These are phyloP conservation scores for Myriangium duriaei DNA, from an alignment of 2,329 filamentous ascomycete genomes.

Conservation along the genomic window DNA sequence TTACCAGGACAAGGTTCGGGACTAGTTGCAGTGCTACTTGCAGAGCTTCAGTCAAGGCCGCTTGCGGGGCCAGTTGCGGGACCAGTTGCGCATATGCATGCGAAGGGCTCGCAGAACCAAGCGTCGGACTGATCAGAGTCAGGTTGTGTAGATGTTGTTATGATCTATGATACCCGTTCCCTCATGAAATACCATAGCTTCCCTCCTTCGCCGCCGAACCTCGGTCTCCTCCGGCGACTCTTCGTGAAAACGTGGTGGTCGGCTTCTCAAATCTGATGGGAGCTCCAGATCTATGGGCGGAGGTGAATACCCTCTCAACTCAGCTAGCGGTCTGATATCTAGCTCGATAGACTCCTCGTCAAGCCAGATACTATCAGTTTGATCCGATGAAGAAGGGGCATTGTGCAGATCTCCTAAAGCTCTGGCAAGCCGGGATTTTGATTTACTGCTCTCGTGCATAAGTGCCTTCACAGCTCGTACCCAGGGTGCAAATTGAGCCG, in stretches of 20 bases:
- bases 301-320: not conserved
- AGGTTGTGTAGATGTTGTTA: conserved; percentile 63
- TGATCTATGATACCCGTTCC: conserved; percentile 62
- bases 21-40: too few species aligned
- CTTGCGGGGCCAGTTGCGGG: too few species aligned
- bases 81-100: too few species aligned
- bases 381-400: not conserved
- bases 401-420: not conserved
- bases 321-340: too few species aligned
- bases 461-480: not conserved
- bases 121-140: too few species aligned
- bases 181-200: conserved; percentile 85
- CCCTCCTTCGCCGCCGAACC: conserved; percentile 57
- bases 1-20: too few species aligned
- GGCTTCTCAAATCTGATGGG: conserved; percentile 12
- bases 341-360: not conserved
- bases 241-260: conserved; percentile 30
- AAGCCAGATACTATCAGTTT: not conserved
- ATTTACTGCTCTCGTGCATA: not conserved
- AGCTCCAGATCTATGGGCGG: not conserved
- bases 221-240: conserved; percentile 56
- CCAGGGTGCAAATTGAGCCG: not conserved
- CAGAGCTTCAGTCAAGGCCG: too few species aligned
- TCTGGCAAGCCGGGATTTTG: too few species aligned
- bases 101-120: too few species aligned